Percentiles rank a stretch among this genome's conserved stretches.
Conservation (phyloP, 805 yeast species). For the Yarrowia divulgata region DNA sequence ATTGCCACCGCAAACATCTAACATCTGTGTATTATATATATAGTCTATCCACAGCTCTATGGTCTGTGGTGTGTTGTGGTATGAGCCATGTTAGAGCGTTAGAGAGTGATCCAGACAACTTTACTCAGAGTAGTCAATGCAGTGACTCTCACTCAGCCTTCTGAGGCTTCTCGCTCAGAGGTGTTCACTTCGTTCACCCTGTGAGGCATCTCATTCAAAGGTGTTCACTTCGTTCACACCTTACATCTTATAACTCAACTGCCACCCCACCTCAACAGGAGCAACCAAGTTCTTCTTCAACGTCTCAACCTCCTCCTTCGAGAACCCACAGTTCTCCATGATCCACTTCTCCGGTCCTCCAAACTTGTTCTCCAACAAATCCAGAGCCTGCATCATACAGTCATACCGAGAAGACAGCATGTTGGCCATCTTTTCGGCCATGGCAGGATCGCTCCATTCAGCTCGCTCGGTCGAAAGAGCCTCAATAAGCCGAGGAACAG, state of each 20-base stretch:
- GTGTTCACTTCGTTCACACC: not conserved
- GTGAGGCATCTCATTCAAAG: too few relatives aligned
- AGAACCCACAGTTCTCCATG: constrained; percentile 55
- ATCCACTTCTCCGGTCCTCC: constrained; percentile 64
- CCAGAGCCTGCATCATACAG: constrained; percentile 70
- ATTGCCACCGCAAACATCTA: not conserved
- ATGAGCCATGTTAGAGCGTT: too few relatives aligned
- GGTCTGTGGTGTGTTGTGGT: not conserved
- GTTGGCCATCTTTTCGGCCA: constrained; percentile 59
- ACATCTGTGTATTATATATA: not conserved
- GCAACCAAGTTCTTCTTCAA: constrained; percentile 45
- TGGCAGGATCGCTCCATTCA: constrained; percentile 53
- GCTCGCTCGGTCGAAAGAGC: constrained; percentile 40
- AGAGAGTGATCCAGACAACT: too few relatives aligned
- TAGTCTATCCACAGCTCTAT: not conserved
- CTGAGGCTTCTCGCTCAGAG: too few relatives aligned
- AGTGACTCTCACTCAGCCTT: too few relatives aligned
- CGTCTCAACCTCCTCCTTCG: constrained; percentile 54
- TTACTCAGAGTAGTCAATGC: too few relatives aligned
- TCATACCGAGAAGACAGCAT: constrained; percentile 70
- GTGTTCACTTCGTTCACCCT: not conserved
- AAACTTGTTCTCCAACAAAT: constrained; percentile 57
- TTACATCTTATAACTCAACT: constrained; percentile 26
- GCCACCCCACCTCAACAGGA: constrained; percentile 1
- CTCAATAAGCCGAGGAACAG: constrained; percentile 40